Base-by-base conservation (phyloP, 805 yeast species). In the Kodamaea leandrae region DNA sequence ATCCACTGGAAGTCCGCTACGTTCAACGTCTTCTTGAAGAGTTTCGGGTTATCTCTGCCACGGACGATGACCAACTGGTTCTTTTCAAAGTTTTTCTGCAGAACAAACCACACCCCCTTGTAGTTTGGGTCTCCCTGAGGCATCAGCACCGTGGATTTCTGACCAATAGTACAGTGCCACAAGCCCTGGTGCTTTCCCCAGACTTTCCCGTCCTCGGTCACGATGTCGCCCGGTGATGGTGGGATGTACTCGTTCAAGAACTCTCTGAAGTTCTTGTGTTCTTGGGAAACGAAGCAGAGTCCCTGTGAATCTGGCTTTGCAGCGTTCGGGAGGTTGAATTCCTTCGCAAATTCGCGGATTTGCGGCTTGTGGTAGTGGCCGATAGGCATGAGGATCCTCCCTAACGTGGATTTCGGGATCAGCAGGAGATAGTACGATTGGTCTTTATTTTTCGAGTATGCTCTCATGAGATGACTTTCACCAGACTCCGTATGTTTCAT, bases 141-240 rank as follows among this genome's bases (percentile, higher is more conserved):
- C 86, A 91, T 76, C 0, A 87, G 74, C 2, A 89, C 63, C 3
- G 90, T 80, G 13, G 83, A 74, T 47, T 82, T 77, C 63, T 93
- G 98, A 0, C 99, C 99, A 16, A 91, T 79, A 0, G 99, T 93
- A n/a, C 87, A 91, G 35, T 85, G 80, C 98, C 98, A 93, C 7
- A 93, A 58, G 0, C 99, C 99, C 19, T 74, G 65, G 60, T 93
- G 99, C 36, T 60, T 52, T 0, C 96, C 98, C 78, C 93, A 88
- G 0, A 78, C 70, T 39, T 63, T 66, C 4, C 95, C 95, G 42
- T 78, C 83, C 42, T 74, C 78, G 0, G 90, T 83, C n/a, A 87
- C 71, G 6, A 93, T 78, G 45, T 85, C 74, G 0, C 98, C 99
- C 1, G 88, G 88, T 5, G 71, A 70, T 1, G 84, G 82, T 9